Conservation (phyloP, 768 basidiomycete species). For the Phallus indusiatus region DNA sequence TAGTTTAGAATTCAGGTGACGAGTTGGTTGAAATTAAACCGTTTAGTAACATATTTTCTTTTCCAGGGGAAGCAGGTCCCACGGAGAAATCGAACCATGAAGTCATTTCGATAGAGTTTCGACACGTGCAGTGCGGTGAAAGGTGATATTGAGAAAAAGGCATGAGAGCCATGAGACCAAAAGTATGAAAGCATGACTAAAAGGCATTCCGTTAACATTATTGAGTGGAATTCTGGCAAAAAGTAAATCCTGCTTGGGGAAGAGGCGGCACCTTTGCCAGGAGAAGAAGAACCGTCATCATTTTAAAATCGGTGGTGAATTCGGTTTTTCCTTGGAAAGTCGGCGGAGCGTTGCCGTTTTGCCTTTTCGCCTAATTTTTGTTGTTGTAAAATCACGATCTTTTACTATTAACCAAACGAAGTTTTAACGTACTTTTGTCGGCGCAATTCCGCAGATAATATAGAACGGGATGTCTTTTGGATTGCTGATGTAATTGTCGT, state of each 20-base stretch:
- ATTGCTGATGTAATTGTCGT: neutral
- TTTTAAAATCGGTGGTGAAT: neutral
- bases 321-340: neutral
- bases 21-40: neutral
- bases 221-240: no score
- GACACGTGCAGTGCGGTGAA: neutral
- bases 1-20: neutral
- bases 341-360: neutral
- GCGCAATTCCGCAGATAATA: neutral
- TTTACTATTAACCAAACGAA: neutral
- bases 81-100: neutral
- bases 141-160: no score
- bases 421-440: neutral
- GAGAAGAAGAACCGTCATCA: no score
- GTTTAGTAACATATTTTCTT: no score
- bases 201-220: no score
- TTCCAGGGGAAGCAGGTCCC: neutral
- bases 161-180: no score
- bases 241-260: no score
- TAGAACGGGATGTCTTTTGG: neutral
- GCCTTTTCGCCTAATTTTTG: neutral
- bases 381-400: neutral
- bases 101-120: neutral
- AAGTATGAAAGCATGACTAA: neutral
- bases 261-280: no score